Evolutionary conservation across 179 eudicot species (phyloP).

Genomic region (Amaranthus tricolor): DNA sequence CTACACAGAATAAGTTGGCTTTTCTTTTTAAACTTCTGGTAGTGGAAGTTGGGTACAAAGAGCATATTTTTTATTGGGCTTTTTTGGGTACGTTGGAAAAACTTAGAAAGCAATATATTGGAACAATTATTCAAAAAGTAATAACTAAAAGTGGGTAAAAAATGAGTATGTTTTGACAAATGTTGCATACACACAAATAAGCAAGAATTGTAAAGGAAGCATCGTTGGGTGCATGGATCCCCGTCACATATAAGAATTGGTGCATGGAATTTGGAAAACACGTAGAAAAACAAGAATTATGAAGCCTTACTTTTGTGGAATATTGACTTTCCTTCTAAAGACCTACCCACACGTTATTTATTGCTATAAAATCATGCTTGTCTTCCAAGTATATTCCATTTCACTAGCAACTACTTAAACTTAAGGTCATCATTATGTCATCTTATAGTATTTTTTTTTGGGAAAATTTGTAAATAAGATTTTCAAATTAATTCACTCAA

Average conservation of each 20-base stretch:
- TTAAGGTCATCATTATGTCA: no score
- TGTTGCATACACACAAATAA: neutral
- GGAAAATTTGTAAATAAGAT: no score
- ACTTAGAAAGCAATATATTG: neutral
- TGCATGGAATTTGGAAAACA: slow-evolving; percentile 3
- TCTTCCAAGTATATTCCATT: no score
- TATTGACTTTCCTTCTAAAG: neutral
- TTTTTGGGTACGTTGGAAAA: neutral
- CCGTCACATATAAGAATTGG: neutral
- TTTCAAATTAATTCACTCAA: no score
- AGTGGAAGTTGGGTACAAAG: slow-evolving; percentile 15
- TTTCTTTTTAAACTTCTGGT: neutral
- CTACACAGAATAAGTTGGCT: no score
- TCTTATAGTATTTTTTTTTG: no score
- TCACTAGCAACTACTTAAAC: no score
- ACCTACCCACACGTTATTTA: no score
- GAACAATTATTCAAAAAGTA: neutral
- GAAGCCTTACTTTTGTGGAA: neutral
- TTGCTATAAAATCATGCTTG: no score
- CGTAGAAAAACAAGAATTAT: neutral
- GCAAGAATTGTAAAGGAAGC: neutral
- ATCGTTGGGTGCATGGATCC: slow-evolving; percentile 3
- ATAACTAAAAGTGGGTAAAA: neutral
- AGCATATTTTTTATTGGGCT: neutral
- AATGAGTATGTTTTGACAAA: neutral